These are phyloP conservation scores for Porpolomopsis calyptriformis DNA, from an alignment of 768 basidiomycete genomes.

Conservation along the genomic window DNA sequence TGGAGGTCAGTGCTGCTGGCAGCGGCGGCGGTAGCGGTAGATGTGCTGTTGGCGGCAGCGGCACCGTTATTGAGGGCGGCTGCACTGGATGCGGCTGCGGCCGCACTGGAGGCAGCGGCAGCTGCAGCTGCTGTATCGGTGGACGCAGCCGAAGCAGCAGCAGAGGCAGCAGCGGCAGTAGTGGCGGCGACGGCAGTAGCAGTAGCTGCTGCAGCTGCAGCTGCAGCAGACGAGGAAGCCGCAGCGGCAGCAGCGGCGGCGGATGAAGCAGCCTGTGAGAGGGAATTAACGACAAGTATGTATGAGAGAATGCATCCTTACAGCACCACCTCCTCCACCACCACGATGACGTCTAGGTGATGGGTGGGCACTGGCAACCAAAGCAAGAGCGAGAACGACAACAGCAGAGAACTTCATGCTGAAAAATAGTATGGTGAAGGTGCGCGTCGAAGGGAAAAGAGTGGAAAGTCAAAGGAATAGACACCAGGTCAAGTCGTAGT, in stretches of 20 bases:
- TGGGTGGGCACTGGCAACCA: conserved; percentile 19
- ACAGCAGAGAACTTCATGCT: conserved; percentile 24
- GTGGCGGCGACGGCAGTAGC: conserved; percentile 9
- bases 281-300: no score
- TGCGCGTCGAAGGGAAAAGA: conserved; percentile 16
- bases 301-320: conserved; percentile 3
- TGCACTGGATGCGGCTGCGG: conserved; percentile 14
- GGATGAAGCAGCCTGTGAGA: no score
- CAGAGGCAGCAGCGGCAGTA: conserved; percentile 6
- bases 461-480: conserved; percentile 8
- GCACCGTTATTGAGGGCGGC: conserved; percentile 16
- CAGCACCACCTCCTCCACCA: conserved; percentile 9
- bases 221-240: conserved; percentile 15
- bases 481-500: conserved; percentile 12
- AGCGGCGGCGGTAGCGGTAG: conserved; percentile 3
- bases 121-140: conserved; percentile 5
- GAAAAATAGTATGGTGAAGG: conserved; percentile 14
- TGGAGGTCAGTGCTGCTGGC: conserved; percentile 28
- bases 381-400: conserved; percentile 20
- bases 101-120: conserved; percentile 8
- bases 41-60: conserved; percentile 5
- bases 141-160: not conserved
- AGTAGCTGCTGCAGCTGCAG: conserved; percentile 19
- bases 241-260: no score
- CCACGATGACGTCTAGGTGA: conserved; percentile 2